Evolutionary conservation across 257 asterid species (phyloP), one percentile per base, ranked within the genome.

Genomic region (Parsonsia alboflavescens): DNA sequence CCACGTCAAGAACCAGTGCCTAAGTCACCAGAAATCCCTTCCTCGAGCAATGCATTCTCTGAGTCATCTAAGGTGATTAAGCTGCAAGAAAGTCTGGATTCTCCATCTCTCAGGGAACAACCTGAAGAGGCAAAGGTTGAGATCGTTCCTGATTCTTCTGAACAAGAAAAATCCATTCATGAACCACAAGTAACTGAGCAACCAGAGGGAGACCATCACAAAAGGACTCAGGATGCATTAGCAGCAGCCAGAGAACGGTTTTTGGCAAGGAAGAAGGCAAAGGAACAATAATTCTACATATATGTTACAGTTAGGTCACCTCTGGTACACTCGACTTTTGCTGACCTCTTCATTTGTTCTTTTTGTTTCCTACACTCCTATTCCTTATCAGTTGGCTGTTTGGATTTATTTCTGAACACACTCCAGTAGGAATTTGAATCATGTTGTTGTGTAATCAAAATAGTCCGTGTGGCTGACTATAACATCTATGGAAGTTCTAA

Each of bases 191-290:
- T 71, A 76, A 80, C 80, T 72, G 82, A 84, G 76, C 87, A 85
- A 76, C 82, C 80, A 24, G 85, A 2, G 58, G 80, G 61, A 11
- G 84, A 84, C 52, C 89, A 85, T 80, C 91, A 91, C 73, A 85
- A 86, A 77, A 77, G 81, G 78, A 85, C 68, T 5, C 84, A 76
- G 75, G 89, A 86, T 36, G 88, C 91, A 21, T 76, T 88, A 16
- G 82, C 92, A n/a, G 87, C 86, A 30, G 89, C 89, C 15, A 90
- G 83, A 80, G 89, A 80, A 48, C 88, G 97, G 16, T 90, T 84
- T 82, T 78, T 91, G 82, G 97, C 97, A 5, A 73, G 98, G 73
- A 93, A 93, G 88, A 93, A 71, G 83, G 83, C 87, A 0, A 93
- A 90, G 82, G 82, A 81, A 15, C 82, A 83, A 41, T 66, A 52